Base-by-base conservation (phyloP, 202 grass and related monocot species). In the Brachypodium distachyon region DNA sequence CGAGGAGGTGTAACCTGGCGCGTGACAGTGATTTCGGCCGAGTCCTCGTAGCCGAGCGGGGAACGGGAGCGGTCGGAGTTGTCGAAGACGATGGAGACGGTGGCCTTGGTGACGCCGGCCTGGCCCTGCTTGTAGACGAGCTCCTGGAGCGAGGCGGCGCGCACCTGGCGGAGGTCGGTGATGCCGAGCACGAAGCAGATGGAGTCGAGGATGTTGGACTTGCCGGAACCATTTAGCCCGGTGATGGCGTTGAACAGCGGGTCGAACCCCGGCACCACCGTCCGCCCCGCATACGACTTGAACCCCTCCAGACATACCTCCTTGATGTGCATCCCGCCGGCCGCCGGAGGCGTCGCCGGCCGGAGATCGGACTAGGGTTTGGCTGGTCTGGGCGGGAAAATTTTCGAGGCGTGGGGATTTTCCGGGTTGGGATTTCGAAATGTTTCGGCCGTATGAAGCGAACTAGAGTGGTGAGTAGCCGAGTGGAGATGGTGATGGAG, bases 111-210 rank as follows among this genome's bases (percentile, higher is more conserved):
- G 43, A 99, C 89, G 41, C 96, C 96, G 11, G 92, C 96, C 82
- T 99, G 96, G 16, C 96, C 92, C 89, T 95, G 96, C 87, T 99
- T 99, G 83, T 99, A 99, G 70, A 99, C 85, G 70, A 99, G 87
- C 82, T 99, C 96, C 89, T 99, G 89, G 9, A 99, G 91, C 26
- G 86, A 95, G 42, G 85, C 83, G 8, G 87, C 92, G 28, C 89
- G 87, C 53, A 96, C 96, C 70, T 92, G 82, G 81, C 89, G 92
- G 65, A 96, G 96, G 39, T 99, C 89, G 32, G 91, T 99, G 87
- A 99, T 99, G 64, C 96, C 92, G 18, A 96, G 89, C 77, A 99
- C 87, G 85, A 99, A 96, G 78, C 89, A 99, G 81, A 99, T 95
- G 65, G 96, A 92, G 63, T 99, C 96, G 59, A 99, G 96, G 80